Base-by-base conservation (phyloP, 768 basidiomycete genomes). In the Termitomyces sp. region DNA sequence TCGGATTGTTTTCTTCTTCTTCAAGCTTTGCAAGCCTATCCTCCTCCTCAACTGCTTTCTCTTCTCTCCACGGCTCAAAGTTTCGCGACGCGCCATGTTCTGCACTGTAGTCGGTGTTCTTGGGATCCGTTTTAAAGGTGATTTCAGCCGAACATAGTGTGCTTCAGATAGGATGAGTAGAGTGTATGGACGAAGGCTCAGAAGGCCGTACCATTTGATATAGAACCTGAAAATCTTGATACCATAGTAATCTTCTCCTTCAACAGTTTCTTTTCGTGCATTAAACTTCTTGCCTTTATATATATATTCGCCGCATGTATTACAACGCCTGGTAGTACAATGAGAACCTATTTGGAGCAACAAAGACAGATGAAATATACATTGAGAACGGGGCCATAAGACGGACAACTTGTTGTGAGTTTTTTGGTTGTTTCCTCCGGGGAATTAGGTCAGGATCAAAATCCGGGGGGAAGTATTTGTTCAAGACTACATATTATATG, bases 221-320 rank as follows among this genome's bases (percentile, higher is more conserved):
- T 93, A 94, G 72, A 94, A 94, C 38, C 91, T 80, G 70, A 94
- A 94, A 56, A 93, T 94, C 75, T 97, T 98, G 79, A 99, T 98
- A 7, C 96, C 95, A 77, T 92, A 92, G 67, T 99, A 99, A 63
- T 97, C 94, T 69, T 98, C 96, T 0, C 92, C 94, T 0, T 94
- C 89, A 9, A 97, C 97, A 0, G 96, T 98, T 76, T 99, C 97
- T 70, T 99, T 98, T 50, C 96, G 82, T 6, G 97, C 97, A 65
- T 99, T 98, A 78, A 99, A 99, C 73, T 99, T 99, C 79, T 99
- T 99, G 48, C 97, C 97, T 71, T 99, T 98, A 75, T 98, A 96
- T 55, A 99, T 90, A 67, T 98, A 99, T 75, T 99, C 97, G 49
- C 95, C 97, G 66, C 97, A 99, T 3, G 92, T 92, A 65, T 94